Evolutionary conservation across 805 yeast genomes (phyloP), one percentile per base, ranked within the genome.

Genomic region (Sugiyamaella valdiviana): DNA sequence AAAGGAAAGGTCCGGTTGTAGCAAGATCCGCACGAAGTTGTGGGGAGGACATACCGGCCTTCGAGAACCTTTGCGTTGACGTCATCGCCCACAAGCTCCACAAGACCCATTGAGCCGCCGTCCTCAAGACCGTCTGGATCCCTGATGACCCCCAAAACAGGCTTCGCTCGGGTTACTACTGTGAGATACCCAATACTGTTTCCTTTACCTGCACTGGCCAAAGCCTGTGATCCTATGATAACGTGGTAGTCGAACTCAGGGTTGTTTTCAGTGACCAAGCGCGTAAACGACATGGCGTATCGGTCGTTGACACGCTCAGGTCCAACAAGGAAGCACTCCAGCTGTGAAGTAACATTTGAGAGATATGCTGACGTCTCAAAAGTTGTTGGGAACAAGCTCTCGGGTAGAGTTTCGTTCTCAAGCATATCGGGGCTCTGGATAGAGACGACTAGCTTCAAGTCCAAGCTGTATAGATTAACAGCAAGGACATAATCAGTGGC

Each of bases 121-220:
- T 43, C 46, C 17, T 46, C 53, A 2, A 52, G 32, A 7, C 49
- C 50, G 23, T 36, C 43, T 0, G 73, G 64, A 44, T 70, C 73
- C 42, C 68, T 66, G 9, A 72, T 63, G 2, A 72, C 71, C 9
- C 63, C 49, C 36, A 61, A 48, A 23, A 79, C 52, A 3, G 75
- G 59, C 38, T 72, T 72, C 0, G 81, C 80, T 41, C 71, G 65
- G 64, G 78, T 65, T 0, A 78, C 63, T 6, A 85, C 78, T 0
- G 93, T 76, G 39, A 88, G 57, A 62, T 78, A 87, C 0, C 96
- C 96, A 2, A 54, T 51, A 17, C 44, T 44, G 32, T 39, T 45
- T 5, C 53, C 52, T 29, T 15, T 2, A n/a, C 17, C 9, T 24
- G 17, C 12, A n/a, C n/a, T 26, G 32, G 32, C 32, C 37, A 43